Base-by-base conservation (phyloP, 2,329 filamentous ascomycete genomes). In the Coleophoma eucalyptorum region DNA sequence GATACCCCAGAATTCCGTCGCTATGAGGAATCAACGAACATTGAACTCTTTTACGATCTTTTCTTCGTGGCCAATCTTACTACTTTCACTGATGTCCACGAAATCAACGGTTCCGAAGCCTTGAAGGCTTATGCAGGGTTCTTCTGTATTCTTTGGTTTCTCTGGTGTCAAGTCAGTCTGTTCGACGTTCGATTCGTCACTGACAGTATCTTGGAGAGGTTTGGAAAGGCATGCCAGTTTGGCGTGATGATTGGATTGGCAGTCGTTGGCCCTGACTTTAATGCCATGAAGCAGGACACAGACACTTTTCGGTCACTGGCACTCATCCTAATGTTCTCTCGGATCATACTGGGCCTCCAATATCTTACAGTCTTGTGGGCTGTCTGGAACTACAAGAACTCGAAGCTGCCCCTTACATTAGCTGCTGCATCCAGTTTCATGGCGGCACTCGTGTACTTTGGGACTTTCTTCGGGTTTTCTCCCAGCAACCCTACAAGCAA, bases 51-150 rank as follows among this genome's bases (percentile, higher is more conserved):
- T 60, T 83, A 79, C 58, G 80, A 83, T 61, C 67, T 83, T 1
- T 83, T 83, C 58, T 81, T 83, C 52, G 79, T 83, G 16, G 79
- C 78, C 18, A 83, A 83, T 55, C 61, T 84, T 32, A 78, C 79
- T 3, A 80, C 77, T 0, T 83, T 83, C 55, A 80, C 78, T 4
- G 70, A 70, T 8, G 69, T 73, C 4, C 75, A 80, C 55, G 76
- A 80, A 40, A 79, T 83, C 55, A 79, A 78, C 57, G 73, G 78
- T 55, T 49, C 66, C 15, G 18, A 46, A 10, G 59, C 33, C 59
- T 73, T 34, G 77, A 81, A 59, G 68, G 80, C 48, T 69, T 79
- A 40, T 80, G 78, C 62, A 74, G 83, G 60, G 66, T 74, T 38
- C 68, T 83, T 51, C 68, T 81, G 59, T 35, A 53, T 63, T 11